A percentile compares a stretch with the other conserved stretches of the same genome.
Conservation (phyloP, 129 eudicot species). For the Pittosporum tobira region DNA sequence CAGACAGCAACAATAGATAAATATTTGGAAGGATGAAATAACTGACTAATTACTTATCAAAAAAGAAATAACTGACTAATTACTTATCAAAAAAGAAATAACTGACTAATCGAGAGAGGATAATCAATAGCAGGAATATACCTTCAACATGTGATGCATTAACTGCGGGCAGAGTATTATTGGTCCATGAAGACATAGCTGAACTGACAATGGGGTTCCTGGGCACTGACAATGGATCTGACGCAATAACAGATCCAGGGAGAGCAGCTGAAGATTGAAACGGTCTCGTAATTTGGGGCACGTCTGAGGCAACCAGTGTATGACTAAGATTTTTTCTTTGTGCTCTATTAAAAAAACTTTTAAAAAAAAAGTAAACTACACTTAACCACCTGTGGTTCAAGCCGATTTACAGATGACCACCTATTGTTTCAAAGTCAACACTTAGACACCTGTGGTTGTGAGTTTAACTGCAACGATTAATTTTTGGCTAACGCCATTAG, state of each 20-base stretch:
- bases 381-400: too few species aligned
- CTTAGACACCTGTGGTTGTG: too few species aligned
- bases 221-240: conserved; percentile 34
- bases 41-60: neutral
- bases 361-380: too few species aligned
- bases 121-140: conserved; percentile 7
- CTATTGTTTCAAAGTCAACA: too few species aligned
- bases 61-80: neutral
- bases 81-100: neutral
- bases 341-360: neutral
- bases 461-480: too few species aligned
- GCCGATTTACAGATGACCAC: too few species aligned
- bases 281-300: conserved; percentile 2
- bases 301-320: neutral
- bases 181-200: conserved; percentile 38
- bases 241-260: conserved; percentile 40
- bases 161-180: conserved; percentile 29
- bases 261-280: conserved; percentile 37
- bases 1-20: conserved; percentile 7
- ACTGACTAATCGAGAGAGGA: neutral
- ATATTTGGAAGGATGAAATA: neutral
- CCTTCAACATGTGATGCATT: conserved; percentile 35
- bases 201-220: conserved; percentile 33
- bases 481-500: too few species aligned
- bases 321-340: neutral